A percentile compares a stretch with the other conserved stretches of the same genome.
phyloP scores from a whole-genome alignment of 1,284 basidiomycete species.

The Trichosporon asahii region DNA sequence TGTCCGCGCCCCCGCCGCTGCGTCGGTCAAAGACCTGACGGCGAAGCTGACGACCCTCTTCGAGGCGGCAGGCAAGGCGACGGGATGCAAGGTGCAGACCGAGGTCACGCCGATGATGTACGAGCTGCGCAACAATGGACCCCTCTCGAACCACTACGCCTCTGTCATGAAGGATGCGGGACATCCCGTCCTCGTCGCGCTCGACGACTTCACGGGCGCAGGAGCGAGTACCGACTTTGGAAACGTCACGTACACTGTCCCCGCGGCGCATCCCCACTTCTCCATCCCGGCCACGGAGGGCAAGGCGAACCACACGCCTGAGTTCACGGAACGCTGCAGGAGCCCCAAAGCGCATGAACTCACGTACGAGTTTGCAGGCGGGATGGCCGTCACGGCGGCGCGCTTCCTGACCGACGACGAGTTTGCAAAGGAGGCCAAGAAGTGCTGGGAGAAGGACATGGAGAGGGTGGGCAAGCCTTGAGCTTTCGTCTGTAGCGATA shows the following conservation, averaged over 20 bases:
- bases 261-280: conserved; percentile 29
- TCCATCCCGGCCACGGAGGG: conserved; percentile 23
- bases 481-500: not conserved
- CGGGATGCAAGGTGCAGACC: conserved; percentile 62
- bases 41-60: conserved; percentile 62
- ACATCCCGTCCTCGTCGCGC: conserved; percentile 7
- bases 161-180: conserved; percentile 12
- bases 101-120: conserved; percentile 53
- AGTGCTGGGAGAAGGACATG: conserved; percentile 31
- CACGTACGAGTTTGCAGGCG: conserved; percentile 40
- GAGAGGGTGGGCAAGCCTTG: not conserved
- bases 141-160: conserved; percentile 22
- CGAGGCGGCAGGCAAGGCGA: conserved; percentile 64
- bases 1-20: conserved; percentile 62
- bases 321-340: conserved; percentile 25
- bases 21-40: conserved; percentile 57
- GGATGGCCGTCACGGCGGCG: conserved; percentile 43
- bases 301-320: conserved; percentile 34
- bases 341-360: conserved; percentile 30
- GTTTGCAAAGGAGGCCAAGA: conserved; percentile 36
- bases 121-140: conserved; percentile 55
- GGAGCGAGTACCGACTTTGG: conserved; percentile 25
- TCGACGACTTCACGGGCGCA: conserved; percentile 10
- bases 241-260: conserved; percentile 30
- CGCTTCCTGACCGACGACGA: conserved; percentile 43